Evolutionary conservation across 1,284 basidiomycete species (phyloP).

Genomic region (Heterobasidion occidentale): DNA sequence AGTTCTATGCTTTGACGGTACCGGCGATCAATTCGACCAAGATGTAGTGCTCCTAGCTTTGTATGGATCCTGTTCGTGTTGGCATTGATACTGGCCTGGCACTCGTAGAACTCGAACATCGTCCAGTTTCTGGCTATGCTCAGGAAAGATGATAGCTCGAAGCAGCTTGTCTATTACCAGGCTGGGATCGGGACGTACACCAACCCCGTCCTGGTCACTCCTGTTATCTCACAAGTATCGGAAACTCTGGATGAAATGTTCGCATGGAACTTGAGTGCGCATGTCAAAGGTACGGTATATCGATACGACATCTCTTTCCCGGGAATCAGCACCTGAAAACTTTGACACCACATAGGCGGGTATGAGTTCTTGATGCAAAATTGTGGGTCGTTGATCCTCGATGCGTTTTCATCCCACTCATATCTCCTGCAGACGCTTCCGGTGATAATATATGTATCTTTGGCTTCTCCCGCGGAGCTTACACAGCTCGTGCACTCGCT

Average conservation of each 20-base stretch:
- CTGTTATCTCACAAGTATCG: constrained; percentile 26
- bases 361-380: constrained; percentile 63
- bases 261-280: constrained; percentile 45
- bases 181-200: constrained; percentile 51
- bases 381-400: constrained; percentile 25
- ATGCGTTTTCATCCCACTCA: constrained; percentile 1
- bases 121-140: constrained; percentile 42
- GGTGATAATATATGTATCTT: constrained; percentile 52
- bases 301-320: neutral
- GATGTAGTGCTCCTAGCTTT: constrained; percentile 29
- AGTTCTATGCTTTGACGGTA: constrained; percentile 54
- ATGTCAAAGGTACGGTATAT: constrained; percentile 40
- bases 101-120: constrained; percentile 35
- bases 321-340: neutral
- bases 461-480: constrained; percentile 61
- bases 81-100: neutral
- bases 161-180: constrained; percentile 61
- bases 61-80: neutral
- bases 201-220: constrained; percentile 36
- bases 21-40: constrained; percentile 46
- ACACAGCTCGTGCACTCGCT: constrained; percentile 41
- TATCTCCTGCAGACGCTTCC: constrained; percentile 24
- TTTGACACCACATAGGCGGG: constrained; percentile 28
- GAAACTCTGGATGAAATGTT: constrained; percentile 42
- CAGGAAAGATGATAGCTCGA: constrained; percentile 38